Percentiles rank a stretch among this genome's conserved stretches.
These are phyloP conservation scores for Naganishia sp. DNA, from an alignment of 1,284 basidiomycete species.

Conservation along the genomic window DNA sequence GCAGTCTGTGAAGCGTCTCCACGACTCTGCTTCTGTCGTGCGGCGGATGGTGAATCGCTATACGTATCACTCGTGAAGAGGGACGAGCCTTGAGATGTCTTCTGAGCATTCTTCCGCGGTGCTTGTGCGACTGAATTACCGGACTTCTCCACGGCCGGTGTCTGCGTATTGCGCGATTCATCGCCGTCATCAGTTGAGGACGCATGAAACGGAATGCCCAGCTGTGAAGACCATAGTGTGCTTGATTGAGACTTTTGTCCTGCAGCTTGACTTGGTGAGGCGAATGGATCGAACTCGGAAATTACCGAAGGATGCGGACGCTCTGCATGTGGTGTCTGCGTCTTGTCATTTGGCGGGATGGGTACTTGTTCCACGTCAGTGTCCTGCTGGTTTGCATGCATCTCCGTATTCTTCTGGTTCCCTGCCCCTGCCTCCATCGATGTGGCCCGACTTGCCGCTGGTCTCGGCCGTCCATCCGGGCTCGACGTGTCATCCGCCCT, in stretches of 20 bases:
- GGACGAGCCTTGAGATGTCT: background rate
- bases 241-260: background rate
- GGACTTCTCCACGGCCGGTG: background rate
- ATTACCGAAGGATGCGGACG: slow-evolving; percentile 32
- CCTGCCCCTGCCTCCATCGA: too few species aligned
- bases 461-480: too few species aligned
- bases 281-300: slow-evolving; percentile 50
- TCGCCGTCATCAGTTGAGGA: background rate
- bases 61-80: background rate
- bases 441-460: too few species aligned
- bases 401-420: too few species aligned
- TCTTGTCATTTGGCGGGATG: background rate
- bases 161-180: background rate
- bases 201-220: background rate
- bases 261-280: slow-evolving; percentile 33
- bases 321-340: background rate
- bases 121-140: background rate
- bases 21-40: slow-evolving; percentile 1
- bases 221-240: background rate
- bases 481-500: too few species aligned
- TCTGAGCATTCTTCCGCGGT: slow-evolving; percentile 1
- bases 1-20: slow-evolving; percentile 2
- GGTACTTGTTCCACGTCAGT: background rate
- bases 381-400: background rate
- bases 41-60: slow-evolving; percentile 17